These are phyloP conservation scores for Citrus glauca DNA, from an alignment of 345 rosid genomes.

Conservation along the genomic window DNA sequence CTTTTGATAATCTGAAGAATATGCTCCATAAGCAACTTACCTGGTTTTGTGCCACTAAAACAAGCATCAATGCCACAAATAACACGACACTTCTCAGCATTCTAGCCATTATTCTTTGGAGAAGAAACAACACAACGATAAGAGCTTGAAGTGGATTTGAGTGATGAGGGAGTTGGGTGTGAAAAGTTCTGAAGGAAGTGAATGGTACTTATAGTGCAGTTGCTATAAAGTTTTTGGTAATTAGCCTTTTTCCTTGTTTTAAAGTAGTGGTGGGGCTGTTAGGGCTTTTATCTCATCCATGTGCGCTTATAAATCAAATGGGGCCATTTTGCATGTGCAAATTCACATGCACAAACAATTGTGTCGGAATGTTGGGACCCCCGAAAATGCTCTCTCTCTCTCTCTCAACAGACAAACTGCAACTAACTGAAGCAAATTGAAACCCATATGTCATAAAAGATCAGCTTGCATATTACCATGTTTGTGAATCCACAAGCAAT, in stretches of 20 bases:
- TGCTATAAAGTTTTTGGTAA: background rate
- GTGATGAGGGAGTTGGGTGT: background rate
- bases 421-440: background rate
- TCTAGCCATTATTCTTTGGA: constrained; percentile 16
- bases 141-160: background rate
- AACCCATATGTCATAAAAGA: background rate
- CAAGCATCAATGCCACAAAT: constrained; percentile 15
- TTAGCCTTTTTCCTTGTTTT: background rate
- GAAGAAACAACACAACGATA: background rate
- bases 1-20: background rate
- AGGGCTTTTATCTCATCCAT: background rate
- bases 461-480: background rate
- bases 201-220: background rate
- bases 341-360: background rate
- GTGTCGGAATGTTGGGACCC: background rate
- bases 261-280: background rate
- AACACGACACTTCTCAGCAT: constrained; percentile 4
- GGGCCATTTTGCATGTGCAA: background rate
- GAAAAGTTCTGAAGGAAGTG: background rate
- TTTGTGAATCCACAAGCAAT: too few relatives aligned
- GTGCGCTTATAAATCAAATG: background rate
- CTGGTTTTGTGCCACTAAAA: constrained; percentile 16
- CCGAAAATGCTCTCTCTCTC: background rate
- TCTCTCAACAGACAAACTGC: background rate
- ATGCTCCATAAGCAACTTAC: background rate